Evolutionary conservation across 306 rosid species (phyloP).

Genomic region (Ochetophila trinervis): DNA sequence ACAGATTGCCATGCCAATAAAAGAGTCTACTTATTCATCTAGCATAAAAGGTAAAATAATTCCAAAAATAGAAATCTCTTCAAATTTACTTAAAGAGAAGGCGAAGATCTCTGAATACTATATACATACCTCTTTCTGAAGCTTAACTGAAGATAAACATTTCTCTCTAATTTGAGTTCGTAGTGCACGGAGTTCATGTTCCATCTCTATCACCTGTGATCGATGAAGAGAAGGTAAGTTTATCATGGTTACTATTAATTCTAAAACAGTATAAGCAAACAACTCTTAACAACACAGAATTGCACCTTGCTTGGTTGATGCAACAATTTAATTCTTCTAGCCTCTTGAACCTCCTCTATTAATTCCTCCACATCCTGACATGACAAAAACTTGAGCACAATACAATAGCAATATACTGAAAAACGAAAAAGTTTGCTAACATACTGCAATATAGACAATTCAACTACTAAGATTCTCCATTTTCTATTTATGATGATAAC

Average conservation of each 20-base stretch:
- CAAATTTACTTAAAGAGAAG: neutral
- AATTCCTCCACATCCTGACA: slow-evolving; percentile 77
- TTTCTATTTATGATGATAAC: slow-evolving; percentile 16
- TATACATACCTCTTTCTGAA: slow-evolving; percentile 82
- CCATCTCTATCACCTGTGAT: slow-evolving; percentile 87
- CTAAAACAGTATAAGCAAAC: neutral
- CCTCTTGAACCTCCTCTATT: slow-evolving; percentile 90
- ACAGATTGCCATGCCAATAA: neutral
- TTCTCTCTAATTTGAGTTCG: slow-evolving; percentile 89
- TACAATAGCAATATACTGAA: too few species aligned
- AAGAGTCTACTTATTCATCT: neutral
- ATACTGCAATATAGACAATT: neutral
- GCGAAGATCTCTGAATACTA: neutral
- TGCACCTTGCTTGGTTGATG: slow-evolving; percentile 93
- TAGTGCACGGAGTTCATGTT: slow-evolving; percentile 79
- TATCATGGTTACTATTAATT: neutral
- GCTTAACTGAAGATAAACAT: slow-evolving; percentile 65
- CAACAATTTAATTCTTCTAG: slow-evolving; percentile 77
- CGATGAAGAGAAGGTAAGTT: neutral
- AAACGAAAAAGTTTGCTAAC: neutral
- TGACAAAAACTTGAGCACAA: neutral
- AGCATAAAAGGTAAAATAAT: neutral
- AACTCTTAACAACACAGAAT: neutral
- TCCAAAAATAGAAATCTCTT: neutral
- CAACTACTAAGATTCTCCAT: slow-evolving; percentile 14